phyloP scores from a whole-genome alignment of 306 rosid genomes.

The Glycine soja region DNA sequence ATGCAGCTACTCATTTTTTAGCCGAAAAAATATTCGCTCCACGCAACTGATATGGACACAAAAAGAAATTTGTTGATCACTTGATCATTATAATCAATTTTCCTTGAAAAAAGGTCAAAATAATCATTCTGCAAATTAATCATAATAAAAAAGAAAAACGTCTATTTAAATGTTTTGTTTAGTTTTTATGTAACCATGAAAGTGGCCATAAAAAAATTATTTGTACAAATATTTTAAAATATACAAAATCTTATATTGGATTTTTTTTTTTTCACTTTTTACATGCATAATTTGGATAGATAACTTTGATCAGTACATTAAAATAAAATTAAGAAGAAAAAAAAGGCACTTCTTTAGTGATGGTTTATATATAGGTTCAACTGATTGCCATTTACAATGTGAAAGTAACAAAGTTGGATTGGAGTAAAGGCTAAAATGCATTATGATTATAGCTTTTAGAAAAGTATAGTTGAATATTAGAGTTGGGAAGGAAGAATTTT shows the following conservation, averaged over 20 bases:
- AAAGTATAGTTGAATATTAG: slow-evolving; percentile 8
- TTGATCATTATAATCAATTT: neutral
- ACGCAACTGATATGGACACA: neutral
- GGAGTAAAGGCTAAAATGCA: slow-evolving; percentile 28
- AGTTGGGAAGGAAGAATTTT: slow-evolving; percentile 33
- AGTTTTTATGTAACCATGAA: neutral
- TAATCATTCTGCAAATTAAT: neutral
- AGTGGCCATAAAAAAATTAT: neutral
- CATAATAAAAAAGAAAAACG: no score
- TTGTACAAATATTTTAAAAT: neutral
- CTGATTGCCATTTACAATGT: neutral
- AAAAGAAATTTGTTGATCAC: slow-evolving; percentile 15
- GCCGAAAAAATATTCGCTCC: slow-evolving; percentile 13
- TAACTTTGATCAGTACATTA: neutral
- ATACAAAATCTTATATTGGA: neutral
- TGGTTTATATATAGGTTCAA: neutral
- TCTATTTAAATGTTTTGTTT: neutral
- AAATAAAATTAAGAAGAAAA: neutral
- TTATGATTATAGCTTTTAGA: slow-evolving; percentile 34
- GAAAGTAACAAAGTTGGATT: slow-evolving; percentile 28
- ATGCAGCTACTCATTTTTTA: neutral
- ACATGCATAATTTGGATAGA: neutral
- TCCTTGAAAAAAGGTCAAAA: neutral
- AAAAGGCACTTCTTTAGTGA: slow-evolving; percentile 19
- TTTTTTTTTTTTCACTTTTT: neutral